Evolutionary conservation across 768 basidiomycete genomes (phyloP).

Genomic region (Tulasnella sp.): DNA sequence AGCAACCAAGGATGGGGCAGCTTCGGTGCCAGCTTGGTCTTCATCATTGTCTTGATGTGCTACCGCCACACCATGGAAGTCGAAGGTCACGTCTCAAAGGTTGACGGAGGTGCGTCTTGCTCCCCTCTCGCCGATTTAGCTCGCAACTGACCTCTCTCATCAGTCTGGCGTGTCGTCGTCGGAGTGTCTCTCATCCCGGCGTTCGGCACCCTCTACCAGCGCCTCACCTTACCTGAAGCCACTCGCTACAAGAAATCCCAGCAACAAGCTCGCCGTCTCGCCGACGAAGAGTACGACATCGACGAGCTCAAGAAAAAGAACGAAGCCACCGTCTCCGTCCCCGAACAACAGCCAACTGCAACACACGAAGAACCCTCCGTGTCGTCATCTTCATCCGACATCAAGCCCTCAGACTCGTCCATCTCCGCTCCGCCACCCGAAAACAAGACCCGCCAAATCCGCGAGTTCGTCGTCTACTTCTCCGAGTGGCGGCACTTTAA

Average conservation of each 20-base stretch:
- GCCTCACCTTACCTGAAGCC: constrained; percentile 61
- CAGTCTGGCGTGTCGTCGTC: constrained; percentile 62
- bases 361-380: background rate
- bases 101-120: constrained; percentile 52
- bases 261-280: background rate
- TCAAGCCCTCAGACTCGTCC: background rate
- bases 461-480: constrained; percentile 55
- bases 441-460: background rate
- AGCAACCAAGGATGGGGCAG: constrained; percentile 58
- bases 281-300: constrained; percentile 1
- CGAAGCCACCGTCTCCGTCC: constrained; percentile 36
- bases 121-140: background rate
- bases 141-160: background rate
- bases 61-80: constrained; percentile 56
- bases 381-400: constrained; percentile 17
- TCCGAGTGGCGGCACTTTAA: constrained; percentile 61
- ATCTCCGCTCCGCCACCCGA: background rate
- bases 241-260: constrained; percentile 15
- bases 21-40: constrained; percentile 47
- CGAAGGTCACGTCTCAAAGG: constrained; percentile 45
- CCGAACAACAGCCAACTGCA: constrained; percentile 26
- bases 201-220: constrained; percentile 62
- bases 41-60: constrained; percentile 49
- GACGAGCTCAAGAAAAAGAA: background rate
- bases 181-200: constrained; percentile 69